Percentiles rank a stretch among this genome's conserved stretches.
Conservation (phyloP, 176 grass and related monocot species). For the Zea mays region DNA sequence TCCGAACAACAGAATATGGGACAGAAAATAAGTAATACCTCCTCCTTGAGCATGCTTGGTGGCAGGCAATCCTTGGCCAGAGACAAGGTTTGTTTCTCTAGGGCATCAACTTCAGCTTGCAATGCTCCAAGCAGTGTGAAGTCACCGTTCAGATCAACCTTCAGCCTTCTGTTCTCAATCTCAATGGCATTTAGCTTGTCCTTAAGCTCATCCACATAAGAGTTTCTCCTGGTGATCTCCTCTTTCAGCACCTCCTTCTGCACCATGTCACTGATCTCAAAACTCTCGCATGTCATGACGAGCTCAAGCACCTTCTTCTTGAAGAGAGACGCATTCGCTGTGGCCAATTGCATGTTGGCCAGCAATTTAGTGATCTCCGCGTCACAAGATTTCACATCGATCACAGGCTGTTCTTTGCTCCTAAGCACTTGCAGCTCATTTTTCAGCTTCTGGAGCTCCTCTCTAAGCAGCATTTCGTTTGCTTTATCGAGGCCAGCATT, state of each 20-base stretch:
- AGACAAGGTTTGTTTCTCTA: conserved; percentile 66
- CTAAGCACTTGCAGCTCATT: conserved; percentile 45
- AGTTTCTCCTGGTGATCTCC: conserved; percentile 71
- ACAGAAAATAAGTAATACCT: conserved; percentile 40
- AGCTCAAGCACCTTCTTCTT: conserved; percentile 84
- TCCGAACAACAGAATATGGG: neutral
- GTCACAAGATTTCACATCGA: conserved; percentile 56
- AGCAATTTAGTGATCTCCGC: conserved; percentile 66
- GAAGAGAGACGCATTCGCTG: conserved; percentile 68
- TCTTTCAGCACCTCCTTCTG: conserved; percentile 81
- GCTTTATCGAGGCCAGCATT: conserved; percentile 54
- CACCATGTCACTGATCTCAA: conserved; percentile 79
- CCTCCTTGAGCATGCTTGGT: conserved; percentile 55
- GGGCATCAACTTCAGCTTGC: conserved; percentile 63
- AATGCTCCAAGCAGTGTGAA: conserved; percentile 61
- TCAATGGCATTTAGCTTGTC: conserved; percentile 74
- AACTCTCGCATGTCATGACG: conserved; percentile 66
- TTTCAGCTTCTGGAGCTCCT: conserved; percentile 51
- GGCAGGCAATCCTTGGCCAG: conserved; percentile 58
- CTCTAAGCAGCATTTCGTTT: conserved; percentile 43
- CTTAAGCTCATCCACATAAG: conserved; percentile 64
- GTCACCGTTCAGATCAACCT: conserved; percentile 68
- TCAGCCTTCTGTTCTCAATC: conserved; percentile 76
- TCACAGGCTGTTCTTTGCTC: conserved; percentile 51
- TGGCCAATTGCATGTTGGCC: conserved; percentile 67